phyloP scores from a whole-genome alignment of 1,284 basidiomycete genomes.

The Ustilago hordei region DNA sequence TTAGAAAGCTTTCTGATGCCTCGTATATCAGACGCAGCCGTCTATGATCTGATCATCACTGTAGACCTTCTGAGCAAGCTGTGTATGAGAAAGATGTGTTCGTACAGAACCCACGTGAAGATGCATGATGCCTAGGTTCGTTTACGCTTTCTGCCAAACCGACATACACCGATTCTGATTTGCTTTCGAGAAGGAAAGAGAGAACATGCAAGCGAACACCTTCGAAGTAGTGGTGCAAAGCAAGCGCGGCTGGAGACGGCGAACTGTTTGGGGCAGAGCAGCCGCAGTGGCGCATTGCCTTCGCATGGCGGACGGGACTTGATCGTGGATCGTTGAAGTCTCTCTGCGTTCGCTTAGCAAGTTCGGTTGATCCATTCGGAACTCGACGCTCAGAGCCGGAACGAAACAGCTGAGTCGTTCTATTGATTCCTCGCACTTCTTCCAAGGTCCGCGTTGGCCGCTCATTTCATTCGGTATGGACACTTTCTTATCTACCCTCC shows the following conservation, averaged over 20 bases:
- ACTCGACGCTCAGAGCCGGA: background rate
- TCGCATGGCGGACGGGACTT: background rate
- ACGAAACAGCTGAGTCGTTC: background rate
- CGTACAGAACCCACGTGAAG: background rate
- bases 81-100: background rate
- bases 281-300: background rate
- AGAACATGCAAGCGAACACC: background rate
- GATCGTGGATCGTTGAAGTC: background rate
- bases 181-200: conserved; percentile 5
- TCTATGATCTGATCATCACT: background rate
- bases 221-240: background rate
- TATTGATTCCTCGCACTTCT: background rate
- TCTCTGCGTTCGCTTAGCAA: background rate
- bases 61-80: background rate
- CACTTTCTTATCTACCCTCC: background rate
- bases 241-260: background rate
- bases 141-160: background rate
- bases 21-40: background rate
- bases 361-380: conserved; percentile 6
- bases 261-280: background rate
- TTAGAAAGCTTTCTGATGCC: too few relatives aligned
- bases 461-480: background rate
- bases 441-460: background rate
- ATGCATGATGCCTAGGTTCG: background rate
- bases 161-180: background rate